Conservation (phyloP, 179 eudicot species). For the Silene noctiflora region DNA sequence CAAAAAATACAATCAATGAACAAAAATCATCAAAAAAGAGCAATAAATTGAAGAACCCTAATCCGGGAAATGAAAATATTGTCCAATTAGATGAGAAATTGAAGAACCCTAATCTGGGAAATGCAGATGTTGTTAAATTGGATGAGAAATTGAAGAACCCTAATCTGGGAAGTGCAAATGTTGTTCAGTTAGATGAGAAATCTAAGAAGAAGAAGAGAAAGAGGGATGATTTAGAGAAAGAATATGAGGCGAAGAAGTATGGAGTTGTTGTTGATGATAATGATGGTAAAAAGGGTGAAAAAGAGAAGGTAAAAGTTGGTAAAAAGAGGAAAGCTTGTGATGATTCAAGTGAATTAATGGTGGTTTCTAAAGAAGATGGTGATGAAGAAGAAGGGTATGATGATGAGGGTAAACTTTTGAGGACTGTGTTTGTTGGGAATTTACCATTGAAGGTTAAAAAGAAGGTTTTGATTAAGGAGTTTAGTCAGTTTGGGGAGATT, state of each 20-base stretch:
- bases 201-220: slow-evolving; percentile 44
- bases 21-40: too few relatives aligned
- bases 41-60: slow-evolving; percentile 15
- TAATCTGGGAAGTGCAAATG: slow-evolving; percentile 7
- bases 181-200: slow-evolving; percentile 10
- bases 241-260: slow-evolving; percentile 51
- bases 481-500: slow-evolving; percentile 72
- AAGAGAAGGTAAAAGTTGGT: slow-evolving; percentile 39
- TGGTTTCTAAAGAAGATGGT: slow-evolving; percentile 53
- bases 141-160: slow-evolving; percentile 19
- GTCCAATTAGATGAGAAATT: slow-evolving; percentile 2
- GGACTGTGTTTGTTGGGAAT: slow-evolving; percentile 93
- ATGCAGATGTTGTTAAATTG: background rate
- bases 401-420: slow-evolving; percentile 82
- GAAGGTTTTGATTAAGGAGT: slow-evolving; percentile 66
- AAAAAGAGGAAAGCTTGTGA: slow-evolving; percentile 72
- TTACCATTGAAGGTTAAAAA: slow-evolving; percentile 87
- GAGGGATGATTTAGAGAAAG: slow-evolving; percentile 67
- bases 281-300: slow-evolving; percentile 28
- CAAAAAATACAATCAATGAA: too few relatives aligned
- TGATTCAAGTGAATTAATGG: slow-evolving; percentile 49
- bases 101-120: slow-evolving; percentile 21
- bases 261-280: slow-evolving; percentile 27
- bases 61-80: slow-evolving; percentile 2
- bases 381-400: slow-evolving; percentile 69